A percentile compares a stretch with the other conserved stretches of the same genome.
These are phyloP conservation scores for Sordaria brevicollis DNA, from an alignment of 495 filamentous ascomycete species.

Conservation along the genomic window DNA sequence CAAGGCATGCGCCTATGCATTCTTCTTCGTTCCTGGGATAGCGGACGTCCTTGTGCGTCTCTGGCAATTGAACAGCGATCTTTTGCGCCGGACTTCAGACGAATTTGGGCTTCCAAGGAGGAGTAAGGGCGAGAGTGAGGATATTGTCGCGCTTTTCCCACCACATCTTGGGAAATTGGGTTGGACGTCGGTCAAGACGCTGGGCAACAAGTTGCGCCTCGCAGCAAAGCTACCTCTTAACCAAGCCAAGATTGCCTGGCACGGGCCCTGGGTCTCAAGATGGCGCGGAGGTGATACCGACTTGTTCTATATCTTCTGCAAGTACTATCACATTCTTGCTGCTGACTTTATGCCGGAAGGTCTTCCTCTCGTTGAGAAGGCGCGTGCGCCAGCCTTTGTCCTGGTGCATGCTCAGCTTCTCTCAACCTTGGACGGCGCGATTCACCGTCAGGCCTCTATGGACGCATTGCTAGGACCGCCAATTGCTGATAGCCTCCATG, in stretches of 20 bases:
- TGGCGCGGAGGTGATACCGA: constrained; percentile 91
- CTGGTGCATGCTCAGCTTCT: constrained; percentile 81
- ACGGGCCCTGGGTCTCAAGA: constrained; percentile 72
- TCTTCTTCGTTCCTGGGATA: constrained; percentile 87
- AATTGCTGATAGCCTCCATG: constrained; percentile 70
- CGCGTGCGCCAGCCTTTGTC: constrained; percentile 69
- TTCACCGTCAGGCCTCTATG: constrained; percentile 56
- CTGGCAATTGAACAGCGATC: constrained; percentile 59
- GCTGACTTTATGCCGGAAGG: constrained; percentile 68
- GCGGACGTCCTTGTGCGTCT: constrained; percentile 77
- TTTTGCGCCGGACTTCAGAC: constrained; percentile 59
- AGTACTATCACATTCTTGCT: constrained; percentile 76
- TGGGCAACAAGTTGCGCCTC: constrained; percentile 56
- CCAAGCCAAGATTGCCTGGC: constrained; percentile 67
- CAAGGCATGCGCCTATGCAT: constrained; percentile 89
- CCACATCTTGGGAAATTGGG: constrained; percentile 55
- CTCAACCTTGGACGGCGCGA: constrained; percentile 68
- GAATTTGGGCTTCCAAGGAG: constrained; percentile 47
- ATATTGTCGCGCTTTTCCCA: constrained; percentile 65
- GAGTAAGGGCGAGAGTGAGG: constrained; percentile 39
- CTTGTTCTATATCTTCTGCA: constrained; percentile 88
- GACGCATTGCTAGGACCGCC: constrained; percentile 47
- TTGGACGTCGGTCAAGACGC: constrained; percentile 55
- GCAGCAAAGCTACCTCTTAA: constrained; percentile 58
- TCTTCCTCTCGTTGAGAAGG: constrained; percentile 47